A percentile compares a stretch with the other conserved stretches of the same genome.
Conservation (phyloP, 768 basidiomycete species). For the Boletus pseudo-olivaceus region DNA sequence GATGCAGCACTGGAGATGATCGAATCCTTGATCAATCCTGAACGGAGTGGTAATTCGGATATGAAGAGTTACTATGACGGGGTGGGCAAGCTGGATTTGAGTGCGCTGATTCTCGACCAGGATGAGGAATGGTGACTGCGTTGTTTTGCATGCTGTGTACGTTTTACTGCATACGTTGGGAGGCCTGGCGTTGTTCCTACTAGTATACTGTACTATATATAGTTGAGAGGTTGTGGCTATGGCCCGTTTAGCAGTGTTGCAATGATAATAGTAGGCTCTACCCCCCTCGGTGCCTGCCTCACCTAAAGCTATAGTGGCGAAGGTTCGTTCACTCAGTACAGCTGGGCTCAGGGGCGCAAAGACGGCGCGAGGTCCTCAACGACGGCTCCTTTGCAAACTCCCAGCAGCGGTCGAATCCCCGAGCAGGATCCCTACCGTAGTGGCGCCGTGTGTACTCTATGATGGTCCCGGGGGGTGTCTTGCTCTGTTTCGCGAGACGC, state of each 20-base stretch:
- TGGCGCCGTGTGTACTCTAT: constrained; percentile 68
- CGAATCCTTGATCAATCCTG: neutral
- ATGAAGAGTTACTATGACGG: neutral
- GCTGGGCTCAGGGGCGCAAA: too few species aligned
- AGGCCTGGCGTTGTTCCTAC: too few species aligned
- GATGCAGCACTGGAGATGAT: neutral
- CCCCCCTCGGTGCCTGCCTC: too few species aligned
- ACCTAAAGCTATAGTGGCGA: too few species aligned
- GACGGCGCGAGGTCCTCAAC: constrained; percentile 80
- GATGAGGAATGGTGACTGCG: neutral
- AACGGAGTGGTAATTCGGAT: neutral
- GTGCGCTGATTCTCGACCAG: neutral
- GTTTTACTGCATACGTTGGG: too few species aligned
- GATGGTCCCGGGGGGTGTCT: constrained; percentile 73
- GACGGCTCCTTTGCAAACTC: constrained; percentile 69
- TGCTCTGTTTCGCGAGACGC: constrained; percentile 72
- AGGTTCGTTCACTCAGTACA: too few species aligned
- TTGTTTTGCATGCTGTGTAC: too few species aligned
- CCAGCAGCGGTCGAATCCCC: constrained; percentile 92
- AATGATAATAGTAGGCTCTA: too few species aligned
- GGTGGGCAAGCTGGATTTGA: neutral
- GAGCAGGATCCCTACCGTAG: constrained; percentile 78
- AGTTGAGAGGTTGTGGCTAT: too few species aligned
- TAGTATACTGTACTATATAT: too few species aligned
- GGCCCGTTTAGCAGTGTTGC: too few species aligned